These are phyloP conservation scores for Apostasia ramifera DNA, from an alignment of 106 monocot species.

Conservation along the genomic window DNA sequence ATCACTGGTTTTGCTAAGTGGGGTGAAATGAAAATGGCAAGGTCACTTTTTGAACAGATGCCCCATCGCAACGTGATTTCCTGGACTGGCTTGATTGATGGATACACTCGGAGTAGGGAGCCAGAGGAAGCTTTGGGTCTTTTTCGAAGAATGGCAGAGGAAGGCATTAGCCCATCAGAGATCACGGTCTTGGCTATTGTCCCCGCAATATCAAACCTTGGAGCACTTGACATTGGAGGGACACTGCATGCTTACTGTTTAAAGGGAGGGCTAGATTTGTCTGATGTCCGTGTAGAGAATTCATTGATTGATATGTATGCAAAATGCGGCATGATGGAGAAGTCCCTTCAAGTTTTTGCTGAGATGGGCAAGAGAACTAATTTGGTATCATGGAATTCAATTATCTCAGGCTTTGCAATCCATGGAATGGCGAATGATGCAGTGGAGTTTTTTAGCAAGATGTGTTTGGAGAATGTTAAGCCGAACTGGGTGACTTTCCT, in stretches of 20 bases:
- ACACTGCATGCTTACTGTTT: constrained; percentile 40
- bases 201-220: constrained; percentile 46
- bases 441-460: constrained; percentile 28
- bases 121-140: constrained; percentile 30
- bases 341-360: constrained; percentile 27
- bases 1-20: constrained; percentile 46
- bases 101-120: constrained; percentile 27
- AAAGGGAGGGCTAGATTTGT: constrained; percentile 25
- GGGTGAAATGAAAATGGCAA: constrained; percentile 39
- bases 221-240: constrained; percentile 21
- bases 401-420: constrained; percentile 54
- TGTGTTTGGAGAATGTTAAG: constrained; percentile 21
- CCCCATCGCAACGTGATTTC: constrained; percentile 43
- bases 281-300: constrained; percentile 57
- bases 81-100: constrained; percentile 81
- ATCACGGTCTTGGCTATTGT: constrained; percentile 57
- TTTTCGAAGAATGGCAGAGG: constrained; percentile 38
- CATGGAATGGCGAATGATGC: constrained; percentile 63
- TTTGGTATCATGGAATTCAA: constrained; percentile 76
- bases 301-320: constrained; percentile 81
- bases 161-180: constrained; percentile 38
- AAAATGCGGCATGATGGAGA: constrained; percentile 48
- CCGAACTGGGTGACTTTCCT: constrained; percentile 65
- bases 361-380: constrained; percentile 34
- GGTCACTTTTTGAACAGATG: constrained; percentile 42